A percentile compares a stretch with the other conserved stretches of the same genome.
Evolutionary conservation across 2,329 filamentous ascomycete genomes (phyloP).

Genomic region (Pleurostoma richardsiae): DNA sequence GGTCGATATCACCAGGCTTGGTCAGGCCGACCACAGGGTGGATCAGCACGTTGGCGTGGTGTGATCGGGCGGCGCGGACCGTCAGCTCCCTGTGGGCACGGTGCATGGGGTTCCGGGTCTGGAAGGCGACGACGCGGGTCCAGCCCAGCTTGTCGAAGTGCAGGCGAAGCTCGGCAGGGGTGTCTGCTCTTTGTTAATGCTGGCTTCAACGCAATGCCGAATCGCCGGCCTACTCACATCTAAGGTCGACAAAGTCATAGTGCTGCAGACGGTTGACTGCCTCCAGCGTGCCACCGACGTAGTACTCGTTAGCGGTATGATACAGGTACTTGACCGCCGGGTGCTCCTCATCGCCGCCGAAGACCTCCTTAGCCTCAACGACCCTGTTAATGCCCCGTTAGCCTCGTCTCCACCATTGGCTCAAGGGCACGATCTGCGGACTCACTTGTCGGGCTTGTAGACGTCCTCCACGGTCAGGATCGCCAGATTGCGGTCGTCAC

Average conservation of each 20-base stretch:
- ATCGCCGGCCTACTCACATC: slow-evolving; percentile 57
- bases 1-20: slow-evolving; percentile 98
- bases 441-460: slow-evolving; percentile 92
- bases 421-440: slow-evolving; percentile 33
- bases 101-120: slow-evolving; percentile 99
- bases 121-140: slow-evolving; percentile 96
- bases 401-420: slow-evolving; percentile 36
- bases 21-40: slow-evolving; percentile 97
- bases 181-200: slow-evolving; percentile 55
- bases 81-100: slow-evolving; percentile 96
- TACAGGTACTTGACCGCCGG: slow-evolving; percentile 89
- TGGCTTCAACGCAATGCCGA: background rate
- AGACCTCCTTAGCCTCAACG: slow-evolving; percentile 89
- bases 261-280: slow-evolving; percentile 93
- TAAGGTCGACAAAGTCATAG: slow-evolving; percentile 96
- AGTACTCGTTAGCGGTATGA: slow-evolving; percentile 76
- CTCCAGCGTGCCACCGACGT: slow-evolving; percentile 93
- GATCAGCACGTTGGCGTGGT: slow-evolving; percentile 98
- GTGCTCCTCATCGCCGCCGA: slow-evolving; percentile 86
- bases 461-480: slow-evolving; percentile 95
- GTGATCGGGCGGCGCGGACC: slow-evolving; percentile 88
- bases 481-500: slow-evolving; percentile 92
- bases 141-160: slow-evolving; percentile 99
- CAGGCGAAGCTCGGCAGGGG: slow-evolving; percentile 85
- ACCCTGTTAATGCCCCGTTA: slow-evolving; percentile 44